Conservation (phyloP, 257 asterid species). For the Solanum corneliomulleri region DNA sequence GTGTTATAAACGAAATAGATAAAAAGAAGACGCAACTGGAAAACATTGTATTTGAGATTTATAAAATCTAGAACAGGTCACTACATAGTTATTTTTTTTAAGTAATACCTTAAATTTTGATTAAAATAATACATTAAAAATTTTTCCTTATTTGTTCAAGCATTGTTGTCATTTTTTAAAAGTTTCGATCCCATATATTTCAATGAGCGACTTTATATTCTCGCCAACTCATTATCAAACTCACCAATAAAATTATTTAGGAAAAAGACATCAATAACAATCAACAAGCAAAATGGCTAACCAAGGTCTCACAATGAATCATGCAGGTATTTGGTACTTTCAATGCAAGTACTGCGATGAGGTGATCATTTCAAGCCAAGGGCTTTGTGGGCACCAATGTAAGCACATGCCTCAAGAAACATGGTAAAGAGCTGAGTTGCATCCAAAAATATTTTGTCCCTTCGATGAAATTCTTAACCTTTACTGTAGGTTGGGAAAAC, state of each 20-base stretch:
- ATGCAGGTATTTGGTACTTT: not conserved
- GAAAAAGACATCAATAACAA: not conserved
- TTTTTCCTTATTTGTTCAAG: not conserved
- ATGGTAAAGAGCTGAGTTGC: not conserved
- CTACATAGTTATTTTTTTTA: not conserved
- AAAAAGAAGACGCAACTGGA: too few relatives aligned
- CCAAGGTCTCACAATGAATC: not conserved
- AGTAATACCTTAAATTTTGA: not conserved
- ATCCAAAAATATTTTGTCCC: not conserved
- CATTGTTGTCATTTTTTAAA: not conserved
- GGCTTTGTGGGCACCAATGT: not conserved
- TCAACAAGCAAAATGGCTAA: not conserved
- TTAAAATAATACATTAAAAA: not conserved
- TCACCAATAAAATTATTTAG: not conserved
- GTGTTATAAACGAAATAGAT: not conserved
- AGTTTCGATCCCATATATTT: not conserved
- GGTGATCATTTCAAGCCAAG: not conserved
- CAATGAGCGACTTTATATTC: not conserved
- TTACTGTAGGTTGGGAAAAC: too few relatives aligned
- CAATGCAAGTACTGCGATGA: not conserved
- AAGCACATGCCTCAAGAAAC: not conserved
- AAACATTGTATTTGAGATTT: not conserved
- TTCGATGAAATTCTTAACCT: not conserved
- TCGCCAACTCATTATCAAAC: not conserved
- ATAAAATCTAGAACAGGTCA: not conserved